Conservation (phyloP, 805 yeast species). For the Metschnikowia similis region DNA sequence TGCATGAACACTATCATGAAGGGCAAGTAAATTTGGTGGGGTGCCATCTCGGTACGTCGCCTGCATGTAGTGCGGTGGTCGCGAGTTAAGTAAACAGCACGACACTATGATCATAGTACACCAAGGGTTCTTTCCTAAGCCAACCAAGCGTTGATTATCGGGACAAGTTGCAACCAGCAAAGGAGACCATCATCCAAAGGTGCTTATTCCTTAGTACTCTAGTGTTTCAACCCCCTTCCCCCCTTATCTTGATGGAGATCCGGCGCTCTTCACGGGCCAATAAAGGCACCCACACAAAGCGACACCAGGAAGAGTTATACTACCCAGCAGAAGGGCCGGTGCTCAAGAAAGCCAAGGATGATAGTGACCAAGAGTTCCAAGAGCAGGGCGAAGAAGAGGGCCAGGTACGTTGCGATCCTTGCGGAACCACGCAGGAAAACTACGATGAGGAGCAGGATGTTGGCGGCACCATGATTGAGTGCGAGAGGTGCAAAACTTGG, state of each 20-base stretch:
- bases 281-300: constrained; percentile 37
- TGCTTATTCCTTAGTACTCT: no score
- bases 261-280: constrained; percentile 36
- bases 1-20: no score
- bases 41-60: no score
- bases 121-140: no score
- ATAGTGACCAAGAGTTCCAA: background rate
- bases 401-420: constrained; percentile 53
- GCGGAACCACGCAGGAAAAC: constrained; percentile 56
- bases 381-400: constrained; percentile 26
- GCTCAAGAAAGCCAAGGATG: constrained; percentile 2
- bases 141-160: no score
- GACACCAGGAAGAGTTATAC: constrained; percentile 22
- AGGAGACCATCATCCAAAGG: no score
- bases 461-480: constrained; percentile 57
- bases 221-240: background rate
- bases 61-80: no score
- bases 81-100: no score
- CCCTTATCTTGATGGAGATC: constrained; percentile 3
- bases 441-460: constrained; percentile 55
- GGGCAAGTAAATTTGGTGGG: no score
- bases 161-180: background rate
- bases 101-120: no score
- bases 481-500: constrained; percentile 67
- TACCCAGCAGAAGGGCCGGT: constrained; percentile 11